Conservation (phyloP, 2,329 filamentous ascomycete species). For the Acrocalymma vagum region DNA sequence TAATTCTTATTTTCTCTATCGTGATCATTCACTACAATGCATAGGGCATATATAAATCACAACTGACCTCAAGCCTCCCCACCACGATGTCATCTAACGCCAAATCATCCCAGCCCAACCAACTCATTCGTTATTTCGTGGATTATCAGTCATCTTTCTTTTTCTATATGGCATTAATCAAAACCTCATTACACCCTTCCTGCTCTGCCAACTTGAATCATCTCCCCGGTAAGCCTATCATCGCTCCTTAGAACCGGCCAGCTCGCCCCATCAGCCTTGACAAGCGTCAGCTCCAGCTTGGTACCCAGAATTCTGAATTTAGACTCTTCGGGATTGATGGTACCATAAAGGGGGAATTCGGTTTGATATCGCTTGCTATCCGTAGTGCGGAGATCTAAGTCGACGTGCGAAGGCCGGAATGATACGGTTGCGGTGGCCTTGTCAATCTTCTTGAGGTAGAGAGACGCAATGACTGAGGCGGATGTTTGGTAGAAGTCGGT, state of each 20-base stretch:
- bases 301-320: conserved; percentile 85
- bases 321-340: conserved; percentile 78
- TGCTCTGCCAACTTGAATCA: conserved; percentile 87
- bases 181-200: conserved; percentile 51
- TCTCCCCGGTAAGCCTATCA: conserved; percentile 77
- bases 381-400: conserved; percentile 83
- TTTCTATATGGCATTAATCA: too few relatives aligned
- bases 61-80: too few relatives aligned
- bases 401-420: conserved; percentile 70
- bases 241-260: conserved; percentile 88
- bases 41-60: too few relatives aligned
- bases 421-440: conserved; percentile 78
- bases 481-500: conserved; percentile 96
- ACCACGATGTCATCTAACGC: too few relatives aligned
- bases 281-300: conserved; percentile 83
- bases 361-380: conserved; percentile 85
- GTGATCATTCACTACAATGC: too few relatives aligned
- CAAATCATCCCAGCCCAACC: too few relatives aligned
- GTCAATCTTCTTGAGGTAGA: conserved; percentile 97
- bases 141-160: too few relatives aligned
- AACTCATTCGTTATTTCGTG: too few relatives aligned
- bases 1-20: too few relatives aligned
- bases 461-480: conserved; percentile 83
- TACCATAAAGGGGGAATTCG: conserved; percentile 76
- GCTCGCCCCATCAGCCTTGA: conserved; percentile 75